These are phyloP conservation scores for Cruciata laevipes DNA, from an alignment of 257 asterid genomes.

Conservation along the genomic window DNA sequence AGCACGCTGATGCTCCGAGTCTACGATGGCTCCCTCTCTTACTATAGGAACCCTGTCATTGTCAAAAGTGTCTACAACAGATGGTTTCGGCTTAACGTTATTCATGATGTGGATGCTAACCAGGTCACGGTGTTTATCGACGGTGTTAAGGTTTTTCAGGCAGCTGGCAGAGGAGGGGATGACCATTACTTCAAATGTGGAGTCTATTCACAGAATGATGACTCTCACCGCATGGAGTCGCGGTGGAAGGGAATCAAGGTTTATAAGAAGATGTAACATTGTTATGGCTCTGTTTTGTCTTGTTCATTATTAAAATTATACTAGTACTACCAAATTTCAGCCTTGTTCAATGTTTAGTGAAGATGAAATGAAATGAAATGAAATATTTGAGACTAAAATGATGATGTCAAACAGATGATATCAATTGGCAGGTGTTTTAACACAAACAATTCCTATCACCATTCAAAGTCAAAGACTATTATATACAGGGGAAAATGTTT, in stretches of 20 bases:
- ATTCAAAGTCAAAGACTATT: neutral
- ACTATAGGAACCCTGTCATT: slow-evolving; percentile 14
- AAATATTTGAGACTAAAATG: neutral
- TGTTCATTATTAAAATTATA: too few species aligned
- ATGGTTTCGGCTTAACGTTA: slow-evolving; percentile 33
- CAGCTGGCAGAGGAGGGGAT: slow-evolving; percentile 22
- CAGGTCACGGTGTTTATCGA: slow-evolving; percentile 18
- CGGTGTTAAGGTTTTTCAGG: slow-evolving; percentile 16
- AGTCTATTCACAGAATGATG: slow-evolving; percentile 29
- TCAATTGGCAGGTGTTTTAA: too few species aligned
- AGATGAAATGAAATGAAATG: too few species aligned
- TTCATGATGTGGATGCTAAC: slow-evolving; percentile 25
- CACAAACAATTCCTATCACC: neutral
- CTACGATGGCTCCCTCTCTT: slow-evolving; percentile 20
- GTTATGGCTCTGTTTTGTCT: neutral
- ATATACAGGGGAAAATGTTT: neutral
- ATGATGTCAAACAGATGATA: neutral
- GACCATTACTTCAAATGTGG: slow-evolving; percentile 31
- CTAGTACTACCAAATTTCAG: neutral
- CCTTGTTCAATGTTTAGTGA: neutral
- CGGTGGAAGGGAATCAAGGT: slow-evolving; percentile 30
- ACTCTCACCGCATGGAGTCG: slow-evolving; percentile 31
- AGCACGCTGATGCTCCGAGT: slow-evolving; percentile 33
- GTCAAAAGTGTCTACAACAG: slow-evolving; percentile 15
- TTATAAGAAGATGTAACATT: slow-evolving; percentile 13